phyloP scores from a whole-genome alignment of 371 early-diverging fungal genomes.

The Conidiobolus coronatus region DNA sequence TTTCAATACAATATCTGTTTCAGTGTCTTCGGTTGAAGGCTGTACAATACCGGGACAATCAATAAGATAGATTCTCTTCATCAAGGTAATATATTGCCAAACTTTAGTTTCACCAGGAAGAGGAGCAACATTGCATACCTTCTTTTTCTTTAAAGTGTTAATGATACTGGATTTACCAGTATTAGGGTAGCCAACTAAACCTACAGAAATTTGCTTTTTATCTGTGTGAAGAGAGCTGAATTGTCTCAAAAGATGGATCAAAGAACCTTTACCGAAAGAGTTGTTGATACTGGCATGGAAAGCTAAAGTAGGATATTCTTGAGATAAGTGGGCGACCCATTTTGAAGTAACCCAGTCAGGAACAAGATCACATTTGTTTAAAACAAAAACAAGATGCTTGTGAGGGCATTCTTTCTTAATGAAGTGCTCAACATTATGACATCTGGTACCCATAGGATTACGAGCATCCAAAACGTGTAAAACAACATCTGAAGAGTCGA shows the following conservation, averaged over 20 bases:
- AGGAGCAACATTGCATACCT: slow-evolving; percentile 97
- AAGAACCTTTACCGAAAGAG: slow-evolving; percentile 95
- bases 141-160: slow-evolving; percentile 90
- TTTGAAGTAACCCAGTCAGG: slow-evolving; percentile 97
- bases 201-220: slow-evolving; percentile 93
- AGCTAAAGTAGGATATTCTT: slow-evolving; percentile 89
- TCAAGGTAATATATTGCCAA: slow-evolving; percentile 99
- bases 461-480: slow-evolving; percentile 98
- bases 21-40: slow-evolving; percentile 60
- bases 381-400: slow-evolving; percentile 95
- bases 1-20: slow-evolving; percentile 91
- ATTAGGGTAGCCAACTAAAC: slow-evolving; percentile 96
- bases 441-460: slow-evolving; percentile 94
- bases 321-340: slow-evolving; percentile 84
- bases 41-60: slow-evolving; percentile 99
- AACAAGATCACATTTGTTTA: slow-evolving; percentile 99
- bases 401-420: slow-evolving; percentile 86
- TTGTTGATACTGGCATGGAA: slow-evolving; percentile 96
- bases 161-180: slow-evolving; percentile 95
- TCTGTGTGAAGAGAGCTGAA: slow-evolving; percentile 87
- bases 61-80: slow-evolving; percentile 96
- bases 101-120: slow-evolving; percentile 99
- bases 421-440: slow-evolving; percentile 75
- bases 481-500: slow-evolving; percentile 96
- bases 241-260: slow-evolving; percentile 94